phyloP scores from a whole-genome alignment of 192 early-diverging fungal genomes.

The Kickxella alabastrina region DNA sequence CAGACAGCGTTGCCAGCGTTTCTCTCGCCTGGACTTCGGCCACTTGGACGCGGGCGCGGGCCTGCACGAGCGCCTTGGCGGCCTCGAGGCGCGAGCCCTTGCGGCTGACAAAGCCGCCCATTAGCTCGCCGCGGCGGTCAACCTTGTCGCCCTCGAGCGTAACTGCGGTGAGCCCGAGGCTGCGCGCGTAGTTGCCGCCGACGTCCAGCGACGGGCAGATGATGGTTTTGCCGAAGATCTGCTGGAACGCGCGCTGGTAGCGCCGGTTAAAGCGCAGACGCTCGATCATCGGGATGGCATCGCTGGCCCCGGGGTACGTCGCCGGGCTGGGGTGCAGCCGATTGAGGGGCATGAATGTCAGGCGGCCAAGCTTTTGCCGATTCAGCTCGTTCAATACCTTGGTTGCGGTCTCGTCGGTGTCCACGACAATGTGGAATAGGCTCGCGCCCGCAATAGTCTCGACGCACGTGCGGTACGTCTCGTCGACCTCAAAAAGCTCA shows the following conservation, averaged over 20 bases:
- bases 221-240: slow-evolving; percentile 89
- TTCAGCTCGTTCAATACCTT: slow-evolving; percentile 55
- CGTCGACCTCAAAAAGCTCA: slow-evolving; percentile 87
- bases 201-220: slow-evolving; percentile 82
- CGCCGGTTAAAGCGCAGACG: slow-evolving; percentile 69
- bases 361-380: slow-evolving; percentile 66
- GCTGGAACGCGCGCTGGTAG: slow-evolving; percentile 74
- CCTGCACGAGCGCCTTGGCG: slow-evolving; percentile 55
- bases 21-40: slow-evolving; percentile 22
- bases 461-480: slow-evolving; percentile 77
- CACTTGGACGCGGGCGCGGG: slow-evolving; percentile 12
- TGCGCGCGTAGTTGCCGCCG: slow-evolving; percentile 72
- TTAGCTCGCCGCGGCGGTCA: slow-evolving; percentile 87
- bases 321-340: slow-evolving; percentile 61
- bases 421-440: slow-evolving; percentile 95
- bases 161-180: slow-evolving; percentile 74
- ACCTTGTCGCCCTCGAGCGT: slow-evolving; percentile 92
- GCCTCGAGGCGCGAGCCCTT: slow-evolving; percentile 72
- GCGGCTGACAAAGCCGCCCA: slow-evolving; percentile 82
- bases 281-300: slow-evolving; percentile 81
- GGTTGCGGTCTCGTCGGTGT: slow-evolving; percentile 87
- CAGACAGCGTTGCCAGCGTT: slow-evolving; percentile 22
- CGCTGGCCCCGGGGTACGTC: slow-evolving; percentile 62
- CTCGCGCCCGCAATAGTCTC: slow-evolving; percentile 83
- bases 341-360: slow-evolving; percentile 96